A percentile compares a stretch with the other conserved stretches of the same genome.
phyloP scores from a whole-genome alignment of 768 basidiomycete genomes.

The Mycena leptocephala region DNA sequence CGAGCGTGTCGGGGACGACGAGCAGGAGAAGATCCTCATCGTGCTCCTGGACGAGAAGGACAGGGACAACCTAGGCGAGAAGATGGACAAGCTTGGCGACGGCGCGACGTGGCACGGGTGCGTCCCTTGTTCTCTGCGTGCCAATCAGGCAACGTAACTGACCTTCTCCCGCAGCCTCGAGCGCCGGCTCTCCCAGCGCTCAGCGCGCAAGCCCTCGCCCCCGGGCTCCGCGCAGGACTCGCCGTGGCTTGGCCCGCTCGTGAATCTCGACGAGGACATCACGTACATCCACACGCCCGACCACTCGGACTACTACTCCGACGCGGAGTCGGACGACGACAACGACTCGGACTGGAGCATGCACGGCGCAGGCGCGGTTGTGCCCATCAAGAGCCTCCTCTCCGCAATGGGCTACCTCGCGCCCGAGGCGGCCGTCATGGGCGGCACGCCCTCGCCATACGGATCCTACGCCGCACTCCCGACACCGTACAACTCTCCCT shows the following conservation, averaged over 20 bases:
- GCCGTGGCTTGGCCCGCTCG: constrained; percentile 28
- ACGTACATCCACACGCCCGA: constrained; percentile 22
- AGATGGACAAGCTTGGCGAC: neutral
- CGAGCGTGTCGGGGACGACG: neutral
- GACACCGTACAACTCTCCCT: constrained; percentile 9
- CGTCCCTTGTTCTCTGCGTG: neutral
- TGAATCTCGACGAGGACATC: constrained; percentile 25
- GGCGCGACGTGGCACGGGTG: constrained; percentile 31
- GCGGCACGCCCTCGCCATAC: constrained; percentile 25
- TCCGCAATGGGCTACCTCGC: constrained; percentile 26
- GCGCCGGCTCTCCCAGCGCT: constrained; percentile 20
- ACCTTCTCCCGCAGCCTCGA: constrained; percentile 11
- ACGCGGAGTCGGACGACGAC: constrained; percentile 16
- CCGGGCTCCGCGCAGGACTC: constrained; percentile 13
- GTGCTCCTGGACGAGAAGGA: constrained; percentile 34
- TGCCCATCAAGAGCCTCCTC: constrained; percentile 23
- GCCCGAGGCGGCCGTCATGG: constrained; percentile 29
- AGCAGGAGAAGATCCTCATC: constrained; percentile 32
- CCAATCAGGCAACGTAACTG: neutral
- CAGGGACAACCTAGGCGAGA: neutral
- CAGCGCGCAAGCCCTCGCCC: constrained; percentile 6
- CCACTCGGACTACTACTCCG: constrained; percentile 10
- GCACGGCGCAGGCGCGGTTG: neutral
- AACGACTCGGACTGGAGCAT: neutral
- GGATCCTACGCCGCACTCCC: constrained; percentile 25